Evolutionary conservation across 2,329 filamentous ascomycete species (phyloP), one percentile per base, ranked within the genome.

Genomic region (Zelopaecilomyces penicillatus): DNA sequence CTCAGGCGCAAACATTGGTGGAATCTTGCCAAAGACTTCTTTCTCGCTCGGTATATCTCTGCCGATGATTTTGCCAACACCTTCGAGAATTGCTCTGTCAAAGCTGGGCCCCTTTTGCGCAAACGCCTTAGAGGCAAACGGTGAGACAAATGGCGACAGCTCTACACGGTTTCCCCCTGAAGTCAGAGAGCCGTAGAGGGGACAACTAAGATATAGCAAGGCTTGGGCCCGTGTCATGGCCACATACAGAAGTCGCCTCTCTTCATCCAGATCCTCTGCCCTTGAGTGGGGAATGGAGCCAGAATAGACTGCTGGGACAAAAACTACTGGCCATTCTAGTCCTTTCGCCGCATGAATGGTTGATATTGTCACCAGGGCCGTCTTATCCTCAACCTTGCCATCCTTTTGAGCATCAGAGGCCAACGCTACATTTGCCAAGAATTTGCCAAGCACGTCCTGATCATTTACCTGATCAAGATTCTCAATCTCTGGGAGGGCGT

Each of bases 291-390:
- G 91, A 47, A 97, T 94, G 2, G 85, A 91, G 1, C 91, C 93
- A 39, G 89, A 80, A 59, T 95, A 95, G 28, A 88, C 84, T 1
- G 86, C 87, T 5, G 93, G 90, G 11, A 97, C 82, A 61, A 97
- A 97, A 1, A 97, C 88, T 2, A 95, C 75, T 0, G 91, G 91
- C 93, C 93, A 98, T 62, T 98, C 91, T 1, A 98, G 73, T 3
- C 91, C 91, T 64, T 98, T 98, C 3, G 91, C 88, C 0, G 90
- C 89, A 60, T 98, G 91, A 8, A 98, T 96, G 0, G 91, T 98
- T 5, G 89, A 96, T 27, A 98, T 87, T 0, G 90, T 96, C 19
- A 97, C 79, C 54, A 86, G 73, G 2, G 77, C 70, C 29, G 72
- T 76, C 29, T 70, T 70, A 42, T 77, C 73, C 26, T 73, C 70